Base-by-base conservation (phyloP, 495 filamentous ascomycete species). In the Halenospora varia region DNA sequence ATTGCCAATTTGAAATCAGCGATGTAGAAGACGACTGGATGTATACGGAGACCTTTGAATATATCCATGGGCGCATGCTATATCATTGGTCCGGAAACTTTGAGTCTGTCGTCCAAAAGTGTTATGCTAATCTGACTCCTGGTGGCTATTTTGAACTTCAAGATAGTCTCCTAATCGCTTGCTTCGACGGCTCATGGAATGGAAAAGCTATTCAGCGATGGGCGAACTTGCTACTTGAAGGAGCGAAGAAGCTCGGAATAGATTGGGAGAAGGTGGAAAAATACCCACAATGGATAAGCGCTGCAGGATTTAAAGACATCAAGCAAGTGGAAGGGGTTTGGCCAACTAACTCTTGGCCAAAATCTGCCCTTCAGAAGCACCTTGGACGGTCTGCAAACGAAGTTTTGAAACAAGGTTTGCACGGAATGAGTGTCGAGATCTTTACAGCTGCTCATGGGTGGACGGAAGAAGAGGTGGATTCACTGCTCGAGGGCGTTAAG, bases 121-220 rank as follows among this genome's bases (percentile, higher is more conserved):
- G 53, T 10, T 64, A 48, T 42, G 46, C 60, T 2, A 11, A 20
- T 42, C 62, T 76, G 4, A 67, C 67, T 44, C 79, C 79, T 15
- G 77, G 78, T 24, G 79, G 69, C 44, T 78, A 70, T 66, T 56
- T 79, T 23, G 79, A 82, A 42, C 68, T 78, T 25, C 64, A 70
- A 39, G 72, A 75, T 52, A 62, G 67, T 29, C 63, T 56, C n/a
- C 69, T 72, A 25, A 51, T 68, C 20, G 59, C 68, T 2, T 64
- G 52, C 39, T 73, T 68, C 20, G 77, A 77, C 25, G 70, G 13
- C 35, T 74, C 71, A 4, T 62, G 74, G 29, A 24, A 54, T 9
- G 55, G 58, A n/a, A 22, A 46, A n/a, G 2, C 8, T 1, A 25
- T 60, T 2, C 40, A 55, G 22, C 45, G 48, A 25, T 73, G 71